Base-by-base conservation (phyloP, 2,329 filamentous ascomycete species). In the Penicillium sp. region DNA sequence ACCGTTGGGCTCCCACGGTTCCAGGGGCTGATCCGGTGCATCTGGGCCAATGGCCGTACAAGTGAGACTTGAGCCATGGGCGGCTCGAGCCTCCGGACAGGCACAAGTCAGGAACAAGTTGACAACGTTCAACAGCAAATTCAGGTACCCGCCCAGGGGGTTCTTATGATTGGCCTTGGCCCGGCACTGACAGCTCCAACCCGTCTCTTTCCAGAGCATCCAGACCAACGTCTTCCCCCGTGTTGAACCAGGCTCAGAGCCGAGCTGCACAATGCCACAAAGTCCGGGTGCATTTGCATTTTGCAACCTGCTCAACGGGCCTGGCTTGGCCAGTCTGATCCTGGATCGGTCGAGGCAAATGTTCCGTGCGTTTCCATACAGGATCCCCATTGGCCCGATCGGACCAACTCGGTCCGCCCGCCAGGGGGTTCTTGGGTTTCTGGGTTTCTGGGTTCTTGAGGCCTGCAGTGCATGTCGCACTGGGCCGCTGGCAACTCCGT, bases 41-140 rank as follows among this genome's bases (percentile, higher is more conserved):
- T 19, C 27, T 14, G 19, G 39, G 39, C 66, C 66, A 68, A 68
- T 68, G 52, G 64, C 18, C 54, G 37, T 58, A 39, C 46, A 46
- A 31, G 59, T 43, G 55, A 55, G 51, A 22, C 39, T 53, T 35
- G 50, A 53, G 36, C 52, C 61, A 52, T 22, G 55, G 31, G 37
- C 39, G 43, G 51, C 55, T 56, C 55, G 60, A 58, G 55, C 55
- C 49, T 64, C 37, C 52, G 60, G 59, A 60, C 60, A 36, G 31
- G 31, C 31, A 31, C 6, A 31, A 31, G 31, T 31, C 31, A 31
- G 31, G 31, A 10, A 31, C 31, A 31, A 31, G 31, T 31, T 3
- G 10, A 35, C 43, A 59, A 49, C 39, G 64, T 68, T 66, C 63
- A 66, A 65, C 63, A 63, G 66, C 65, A 64, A 31, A 66, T 67